phyloP scores from a whole-genome alignment of 768 basidiomycete species.

The Kockovaella imperatae region DNA sequence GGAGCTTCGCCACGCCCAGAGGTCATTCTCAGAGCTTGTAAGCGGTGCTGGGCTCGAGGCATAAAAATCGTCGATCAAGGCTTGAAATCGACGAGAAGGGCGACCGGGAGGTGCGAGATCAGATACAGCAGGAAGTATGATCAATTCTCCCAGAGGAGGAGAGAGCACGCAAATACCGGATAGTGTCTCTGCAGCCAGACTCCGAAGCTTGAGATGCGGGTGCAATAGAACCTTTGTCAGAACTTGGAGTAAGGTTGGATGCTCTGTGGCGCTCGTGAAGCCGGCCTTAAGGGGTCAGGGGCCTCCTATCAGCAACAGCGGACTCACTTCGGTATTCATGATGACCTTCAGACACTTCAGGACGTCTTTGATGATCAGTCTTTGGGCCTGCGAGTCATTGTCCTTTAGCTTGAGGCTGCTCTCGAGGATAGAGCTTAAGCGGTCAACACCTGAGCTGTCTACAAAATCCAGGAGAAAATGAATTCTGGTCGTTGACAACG shows the following conservation, averaged over 20 bases:
- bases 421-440: conserved; percentile 48
- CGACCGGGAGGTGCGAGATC: conserved; percentile 66
- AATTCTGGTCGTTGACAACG: conserved; percentile 72
- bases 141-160: conserved; percentile 60
- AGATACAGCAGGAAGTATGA: conserved; percentile 68
- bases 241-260: no score
- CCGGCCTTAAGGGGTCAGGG: conserved; percentile 53
- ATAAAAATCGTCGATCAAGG: no score
- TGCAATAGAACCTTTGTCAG: no score
- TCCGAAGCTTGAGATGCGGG: conserved; percentile 63
- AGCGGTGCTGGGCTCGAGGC: no score
- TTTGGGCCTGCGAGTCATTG: conserved; percentile 47
- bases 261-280: conserved; percentile 60
- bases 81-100: conserved; percentile 66
- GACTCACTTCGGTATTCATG: conserved; percentile 74
- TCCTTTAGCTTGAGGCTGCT: conserved; percentile 50
- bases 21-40: no score
- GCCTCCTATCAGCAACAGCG: no score
- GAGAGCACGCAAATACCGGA: conserved; percentile 76
- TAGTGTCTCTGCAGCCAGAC: conserved; percentile 65
- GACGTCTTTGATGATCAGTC: conserved; percentile 63
- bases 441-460: conserved; percentile 59
- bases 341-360: conserved; percentile 73
- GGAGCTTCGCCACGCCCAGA: conserved; percentile 74
- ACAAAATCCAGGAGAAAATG: conserved; percentile 73